Conservation (phyloP, 805 yeast species). For the Cyberlindnera xishuangbannaensis region DNA sequence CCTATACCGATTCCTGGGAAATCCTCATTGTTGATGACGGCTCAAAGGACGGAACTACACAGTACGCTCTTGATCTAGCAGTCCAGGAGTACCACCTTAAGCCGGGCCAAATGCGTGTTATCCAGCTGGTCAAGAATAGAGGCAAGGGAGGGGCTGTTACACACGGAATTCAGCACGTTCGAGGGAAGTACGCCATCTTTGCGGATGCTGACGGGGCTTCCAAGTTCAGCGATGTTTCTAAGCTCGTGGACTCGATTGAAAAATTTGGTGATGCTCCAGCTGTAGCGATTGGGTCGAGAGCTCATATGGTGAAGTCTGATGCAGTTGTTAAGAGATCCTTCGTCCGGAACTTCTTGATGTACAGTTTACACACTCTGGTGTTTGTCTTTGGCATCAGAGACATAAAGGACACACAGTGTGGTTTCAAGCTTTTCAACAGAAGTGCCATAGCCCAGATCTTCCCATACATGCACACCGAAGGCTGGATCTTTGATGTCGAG, state of each 20-base stretch:
- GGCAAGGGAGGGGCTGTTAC: conserved; percentile 98
- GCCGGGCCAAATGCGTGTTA: conserved; percentile 63
- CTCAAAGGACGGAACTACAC: conserved; percentile 72
- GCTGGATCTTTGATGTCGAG: conserved; percentile 98
- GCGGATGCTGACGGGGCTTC: conserved; percentile 99
- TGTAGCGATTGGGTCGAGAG: conserved; percentile 86
- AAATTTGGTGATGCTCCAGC: conserved; percentile 35
- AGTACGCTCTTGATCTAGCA: conserved; percentile 61
- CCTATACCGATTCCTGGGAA: conserved; percentile 50
- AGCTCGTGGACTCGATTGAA: conserved; percentile 41
- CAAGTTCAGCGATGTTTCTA: conserved; percentile 60
- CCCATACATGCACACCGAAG: conserved; percentile 91
- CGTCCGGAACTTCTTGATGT: conserved; percentile 86
- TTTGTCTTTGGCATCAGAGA: conserved; percentile 83
- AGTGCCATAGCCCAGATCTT: conserved; percentile 60
- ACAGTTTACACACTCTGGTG: conserved; percentile 81
- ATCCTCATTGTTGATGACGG: conserved; percentile 90
- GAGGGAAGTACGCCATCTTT: conserved; percentile 73
- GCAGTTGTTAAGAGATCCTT: conserved; percentile 94
- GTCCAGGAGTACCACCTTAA: conserved; percentile 35
- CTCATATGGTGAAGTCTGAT: conserved; percentile 93
- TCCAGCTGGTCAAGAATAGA: conserved; percentile 67
- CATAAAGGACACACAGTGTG: conserved; percentile 94
- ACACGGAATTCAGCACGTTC: conserved; percentile 74
- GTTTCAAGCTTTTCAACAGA: conserved; percentile 85